These are phyloP conservation scores for Breynia disticha DNA, from an alignment of 441 rosid species.

Conservation along the genomic window DNA sequence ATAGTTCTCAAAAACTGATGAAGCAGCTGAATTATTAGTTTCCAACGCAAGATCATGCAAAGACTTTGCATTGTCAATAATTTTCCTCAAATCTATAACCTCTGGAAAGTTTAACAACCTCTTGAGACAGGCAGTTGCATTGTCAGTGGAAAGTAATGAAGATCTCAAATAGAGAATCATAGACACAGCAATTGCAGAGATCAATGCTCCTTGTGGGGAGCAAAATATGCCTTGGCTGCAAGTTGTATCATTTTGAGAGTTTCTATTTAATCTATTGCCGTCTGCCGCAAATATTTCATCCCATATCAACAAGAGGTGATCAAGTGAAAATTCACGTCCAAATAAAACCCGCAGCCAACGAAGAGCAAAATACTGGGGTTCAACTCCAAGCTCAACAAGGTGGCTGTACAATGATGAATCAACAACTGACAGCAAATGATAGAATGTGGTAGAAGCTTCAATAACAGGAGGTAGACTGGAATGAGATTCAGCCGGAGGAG, in stretches of 20 bases:
- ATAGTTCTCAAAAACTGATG: slow-evolving; percentile 20
- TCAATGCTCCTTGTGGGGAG: slow-evolving; percentile 69
- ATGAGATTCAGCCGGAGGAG: slow-evolving; percentile 41
- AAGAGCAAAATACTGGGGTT: slow-evolving; percentile 92
- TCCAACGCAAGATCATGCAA: slow-evolving; percentile 55
- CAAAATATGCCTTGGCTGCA: slow-evolving; percentile 41
- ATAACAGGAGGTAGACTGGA: slow-evolving; percentile 73
- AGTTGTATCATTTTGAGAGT: slow-evolving; percentile 20
- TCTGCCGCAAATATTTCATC: slow-evolving; percentile 79
- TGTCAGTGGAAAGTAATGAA: slow-evolving; percentile 83
- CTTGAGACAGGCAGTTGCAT: slow-evolving; percentile 82
- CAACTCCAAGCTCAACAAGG: slow-evolving; percentile 84
- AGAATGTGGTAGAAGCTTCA: slow-evolving; percentile 81
- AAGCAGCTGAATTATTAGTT: slow-evolving; percentile 25
- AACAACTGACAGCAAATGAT: slow-evolving; percentile 56
- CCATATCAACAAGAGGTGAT: slow-evolving; percentile 70
- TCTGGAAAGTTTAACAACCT: slow-evolving; percentile 77
- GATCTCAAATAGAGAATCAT: slow-evolving; percentile 80
- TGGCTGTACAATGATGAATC: slow-evolving; percentile 86
- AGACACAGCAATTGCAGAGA: slow-evolving; percentile 67
- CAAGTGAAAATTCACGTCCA: slow-evolving; percentile 82
- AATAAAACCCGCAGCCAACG: slow-evolving; percentile 92
- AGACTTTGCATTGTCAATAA: slow-evolving; percentile 67
- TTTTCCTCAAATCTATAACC: slow-evolving; percentile 44
- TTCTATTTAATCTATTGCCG: slow-evolving; percentile 26